Evolutionary conservation across 768 basidiomycete species (phyloP).

Genomic region (Boletellus ananas): DNA sequence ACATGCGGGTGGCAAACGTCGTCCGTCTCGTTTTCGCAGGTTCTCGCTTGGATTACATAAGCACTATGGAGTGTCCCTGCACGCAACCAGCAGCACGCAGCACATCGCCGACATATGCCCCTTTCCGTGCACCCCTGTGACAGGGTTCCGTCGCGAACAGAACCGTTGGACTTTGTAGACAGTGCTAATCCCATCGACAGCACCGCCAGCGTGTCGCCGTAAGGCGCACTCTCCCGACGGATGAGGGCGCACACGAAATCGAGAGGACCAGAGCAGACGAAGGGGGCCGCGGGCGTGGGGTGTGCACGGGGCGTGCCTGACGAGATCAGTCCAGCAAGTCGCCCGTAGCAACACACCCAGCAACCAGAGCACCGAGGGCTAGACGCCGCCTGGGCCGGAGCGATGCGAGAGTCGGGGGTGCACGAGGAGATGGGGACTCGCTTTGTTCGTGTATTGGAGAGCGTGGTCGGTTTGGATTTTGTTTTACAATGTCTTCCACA

Average conservation of each 20-base stretch:
- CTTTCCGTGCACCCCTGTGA: background rate
- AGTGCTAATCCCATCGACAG: too few relatives aligned
- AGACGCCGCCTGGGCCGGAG: background rate
- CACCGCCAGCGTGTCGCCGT: too few relatives aligned
- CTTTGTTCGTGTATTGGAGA: constrained; percentile 41
- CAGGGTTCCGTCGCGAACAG: background rate
- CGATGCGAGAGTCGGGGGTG: background rate
- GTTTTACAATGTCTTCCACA: constrained; percentile 73
- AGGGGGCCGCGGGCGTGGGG: too few relatives aligned
- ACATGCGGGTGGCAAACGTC: constrained; percentile 12
- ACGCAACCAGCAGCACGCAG: too few relatives aligned
- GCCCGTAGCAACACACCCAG: too few relatives aligned
- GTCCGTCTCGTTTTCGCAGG: background rate
- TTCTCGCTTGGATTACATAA: constrained; percentile 15
- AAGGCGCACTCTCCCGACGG: too few relatives aligned
- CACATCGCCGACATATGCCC: too few relatives aligned
- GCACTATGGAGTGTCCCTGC: background rate
- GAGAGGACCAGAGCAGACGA: too few relatives aligned
- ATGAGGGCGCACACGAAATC: too few relatives aligned
- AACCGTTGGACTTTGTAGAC: background rate
- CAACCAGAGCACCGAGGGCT: too few relatives aligned
- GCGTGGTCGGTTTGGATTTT: constrained; percentile 47
- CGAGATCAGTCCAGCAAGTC: too few relatives aligned
- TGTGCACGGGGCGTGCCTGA: too few relatives aligned
- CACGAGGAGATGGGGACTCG: background rate